Evolutionary conservation across 257 asterid genomes (phyloP), one percentile per base, ranked within the genome.

Genomic region (Buddleja alternifolia): DNA sequence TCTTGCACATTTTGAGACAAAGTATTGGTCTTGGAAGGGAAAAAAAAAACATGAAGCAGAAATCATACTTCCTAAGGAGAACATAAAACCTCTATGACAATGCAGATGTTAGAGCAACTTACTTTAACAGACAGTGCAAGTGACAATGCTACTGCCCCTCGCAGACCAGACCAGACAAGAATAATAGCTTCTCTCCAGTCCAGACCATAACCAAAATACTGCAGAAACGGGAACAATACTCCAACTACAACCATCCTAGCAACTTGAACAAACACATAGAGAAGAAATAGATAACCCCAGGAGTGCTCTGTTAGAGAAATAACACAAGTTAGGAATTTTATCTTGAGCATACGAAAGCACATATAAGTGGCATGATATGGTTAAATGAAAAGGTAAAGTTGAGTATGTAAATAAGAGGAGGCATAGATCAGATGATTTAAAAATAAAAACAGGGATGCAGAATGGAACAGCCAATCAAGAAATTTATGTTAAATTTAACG

Each of bases 111-210:
- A 42, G 69, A 53, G 67, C 24, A 75, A 72, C 89, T 72, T 83
- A 74, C 98, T 92, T 90, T 90, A 52, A 90, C 84, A 12, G 98
- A 90, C 54, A 93, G 85, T 14, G 97, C 73, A 70, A 93, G 93
- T 15, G 98, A 67, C 75, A 93, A 74, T 11, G 98, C 96, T 51
- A 93, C 97, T 29, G 96, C 93, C 66, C 98, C 98, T 46, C 98
- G 98, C 70, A 93, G 81, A 69, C 98, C 98, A 76, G 97, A 83
- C 98, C 98, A 93, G 11, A 83, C 85, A 68, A 93, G 96, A 80
- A 93, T 83, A 61, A 72, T 73, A 73, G 96, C 96, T 79, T 93
- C 98, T 84, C 84, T 90, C 97, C 89, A 88, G 67, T 90, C 90
- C 77, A 93, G 71, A 74, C 98, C 98, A 73, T 93, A 90, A 75